Conservation (phyloP, 441 rosid genomes). For the Pelargonium fulgidum region DNA sequence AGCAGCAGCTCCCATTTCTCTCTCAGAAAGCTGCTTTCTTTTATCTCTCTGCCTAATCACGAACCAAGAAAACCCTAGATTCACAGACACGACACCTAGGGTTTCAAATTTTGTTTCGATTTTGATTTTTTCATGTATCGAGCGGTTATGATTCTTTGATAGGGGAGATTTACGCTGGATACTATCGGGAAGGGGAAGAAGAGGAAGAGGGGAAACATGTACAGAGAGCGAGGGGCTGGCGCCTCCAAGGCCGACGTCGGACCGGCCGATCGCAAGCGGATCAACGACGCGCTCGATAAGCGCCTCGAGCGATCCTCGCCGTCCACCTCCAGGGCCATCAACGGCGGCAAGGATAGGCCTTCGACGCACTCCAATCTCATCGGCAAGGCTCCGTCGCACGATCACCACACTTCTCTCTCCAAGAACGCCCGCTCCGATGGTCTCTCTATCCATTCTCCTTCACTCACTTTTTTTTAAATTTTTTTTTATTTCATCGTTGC, state of each 20-base stretch:
- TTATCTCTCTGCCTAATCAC: too few relatives aligned
- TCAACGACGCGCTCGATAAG: conserved; percentile 51
- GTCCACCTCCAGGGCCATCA: conserved; percentile 44
- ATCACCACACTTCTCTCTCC: conserved; percentile 40
- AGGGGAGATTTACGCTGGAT: background rate
- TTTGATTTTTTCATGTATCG: background rate
- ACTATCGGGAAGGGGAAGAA: conserved; percentile 11
- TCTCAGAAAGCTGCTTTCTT: too few relatives aligned
- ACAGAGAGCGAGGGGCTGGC: conserved; percentile 37
- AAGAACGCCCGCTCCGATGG: conserved; percentile 54
- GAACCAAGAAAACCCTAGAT: too few relatives aligned
- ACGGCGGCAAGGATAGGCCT: conserved; percentile 38
- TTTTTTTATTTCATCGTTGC: background rate
- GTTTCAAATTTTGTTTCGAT: background rate
- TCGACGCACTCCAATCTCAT: conserved; percentile 33
- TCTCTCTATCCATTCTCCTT: conserved; percentile 14
- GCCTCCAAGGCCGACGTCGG: conserved; percentile 46
- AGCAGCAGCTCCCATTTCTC: too few relatives aligned
- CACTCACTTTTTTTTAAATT: background rate
- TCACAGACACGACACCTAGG: background rate
- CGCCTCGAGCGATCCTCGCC: conserved; percentile 52
- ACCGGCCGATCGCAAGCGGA: conserved; percentile 51
- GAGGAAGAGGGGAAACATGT: conserved; percentile 28
- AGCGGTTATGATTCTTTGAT: background rate
- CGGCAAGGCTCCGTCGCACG: conserved; percentile 44